These are phyloP conservation scores for Candida germanica DNA, from an alignment of 805 yeast species.

Conservation along the genomic window DNA sequence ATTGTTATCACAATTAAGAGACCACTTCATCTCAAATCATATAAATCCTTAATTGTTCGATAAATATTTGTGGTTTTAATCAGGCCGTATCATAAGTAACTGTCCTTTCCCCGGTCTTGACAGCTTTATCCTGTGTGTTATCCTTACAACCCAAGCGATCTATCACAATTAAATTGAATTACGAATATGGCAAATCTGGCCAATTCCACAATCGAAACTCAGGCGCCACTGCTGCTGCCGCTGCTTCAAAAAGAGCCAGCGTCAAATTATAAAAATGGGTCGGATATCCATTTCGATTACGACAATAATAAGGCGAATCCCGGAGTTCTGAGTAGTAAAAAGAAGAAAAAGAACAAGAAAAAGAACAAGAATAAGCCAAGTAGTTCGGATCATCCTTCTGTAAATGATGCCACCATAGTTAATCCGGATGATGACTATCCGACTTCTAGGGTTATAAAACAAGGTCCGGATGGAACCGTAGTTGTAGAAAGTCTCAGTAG, in stretches of 20 bases:
- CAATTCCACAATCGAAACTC: too few species aligned
- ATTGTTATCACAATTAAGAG: too few species aligned
- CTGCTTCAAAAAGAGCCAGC: not conserved
- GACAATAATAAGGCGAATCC: not conserved
- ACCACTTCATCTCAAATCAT: too few species aligned
- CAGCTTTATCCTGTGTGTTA: too few species aligned
- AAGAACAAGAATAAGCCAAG: slow-evolving; percentile 34
- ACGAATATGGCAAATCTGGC: too few species aligned
- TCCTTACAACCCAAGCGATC: too few species aligned
- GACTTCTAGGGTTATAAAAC: slow-evolving; percentile 64
- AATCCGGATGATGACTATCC: slow-evolving; percentile 67
- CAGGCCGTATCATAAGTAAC: too few species aligned
- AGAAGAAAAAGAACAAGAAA: slow-evolving; percentile 18
- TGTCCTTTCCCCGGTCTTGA: too few species aligned
- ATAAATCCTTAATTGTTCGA: too few species aligned
- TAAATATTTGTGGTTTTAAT: too few species aligned
- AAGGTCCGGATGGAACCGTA: slow-evolving; percentile 73
- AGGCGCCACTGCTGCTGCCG: too few species aligned
- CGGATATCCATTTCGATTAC: slow-evolving; percentile 33
- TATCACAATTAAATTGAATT: too few species aligned
- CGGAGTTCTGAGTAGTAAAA: not conserved
- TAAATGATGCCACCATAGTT: slow-evolving; percentile 44
- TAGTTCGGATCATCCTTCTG: slow-evolving; percentile 10
- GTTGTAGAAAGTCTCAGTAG: slow-evolving; percentile 54
- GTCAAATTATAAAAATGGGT: slow-evolving; percentile 20